Evolutionary conservation across 202 grass and related monocot genomes (phyloP), one percentile per base, ranked within the genome.

Genomic region (Elaeis oleifera): DNA sequence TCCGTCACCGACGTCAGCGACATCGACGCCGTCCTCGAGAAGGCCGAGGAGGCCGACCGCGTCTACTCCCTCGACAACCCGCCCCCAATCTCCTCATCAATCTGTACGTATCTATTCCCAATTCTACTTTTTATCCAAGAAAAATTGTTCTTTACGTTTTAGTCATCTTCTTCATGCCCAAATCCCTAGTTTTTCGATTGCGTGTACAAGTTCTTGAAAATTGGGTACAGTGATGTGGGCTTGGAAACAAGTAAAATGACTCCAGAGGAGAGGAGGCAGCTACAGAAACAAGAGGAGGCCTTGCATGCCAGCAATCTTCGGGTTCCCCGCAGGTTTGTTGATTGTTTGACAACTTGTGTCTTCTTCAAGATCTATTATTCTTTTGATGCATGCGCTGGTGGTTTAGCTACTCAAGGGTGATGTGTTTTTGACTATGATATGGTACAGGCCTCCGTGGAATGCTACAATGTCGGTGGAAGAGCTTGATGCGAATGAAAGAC

Each of bases 1-100:
- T 97, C 85, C 25, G 75, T 87, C 78, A 96, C 79, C 50, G 87
- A 96, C 19, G 75, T 96, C 84, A 77, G 82, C 79, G 91, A 96
- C 54, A 90, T 96, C 62, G 87, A 90, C 59, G 84, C 81, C 61
- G 77, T 96, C 59, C 73, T 96, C 16, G 70, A 89, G 71, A 77
- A 81, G 2, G 79, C 75, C 15, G 86, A 83, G 8, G 85, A 86
- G 75, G 81, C 69, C 11, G 81, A 87, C 49, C 63, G 73, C 63
- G 53, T 76, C 53, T 61, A 75, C 11, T 61, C 61, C 56, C 25
- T 80, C 18, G 78, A 76, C 63, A 70, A 69, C 18, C 71, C 5
- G 26, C 63, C 51, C 60, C 70, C 53, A 74, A 91, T 56, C 64
- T 79, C 53, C 28, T 83, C 54, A 81, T 97, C 63, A 71, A 84